Base-by-base conservation (phyloP, 352 stramenopile species). In the Pythium apleroticum region DNA sequence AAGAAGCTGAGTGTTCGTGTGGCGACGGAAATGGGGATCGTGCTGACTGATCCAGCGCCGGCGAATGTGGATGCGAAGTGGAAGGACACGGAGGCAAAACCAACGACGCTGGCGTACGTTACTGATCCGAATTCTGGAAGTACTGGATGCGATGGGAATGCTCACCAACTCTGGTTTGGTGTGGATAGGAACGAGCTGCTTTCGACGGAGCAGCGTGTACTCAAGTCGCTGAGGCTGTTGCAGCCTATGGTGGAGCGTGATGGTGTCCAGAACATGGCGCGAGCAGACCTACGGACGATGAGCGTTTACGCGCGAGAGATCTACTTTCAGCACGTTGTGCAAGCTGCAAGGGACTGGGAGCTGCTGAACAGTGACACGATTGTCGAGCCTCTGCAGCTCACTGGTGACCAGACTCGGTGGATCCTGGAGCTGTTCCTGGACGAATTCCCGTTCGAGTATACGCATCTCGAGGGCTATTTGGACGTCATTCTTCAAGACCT, bases 401-500 rank as follows among this genome's bases (percentile, higher is more conserved):
- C 50, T 4, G 19, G 24, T 4, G 60, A 54, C 2, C 50, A 60
- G 19, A n/a, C n/a, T 1, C 62, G 41, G 61, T 52, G 39, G 52
- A 35, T 62, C 10, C 43, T 62, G 3, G 41, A 76, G 33, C 43
- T 77, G 35, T 85, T 83, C 57, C 48, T 85, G 45, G 74, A 81
- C 22, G 61, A 71, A 27, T 74, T 70, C 24, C 45, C 64, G 20
- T 82, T 82, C 46, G 72, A 81, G 28, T 81, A 69, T 53, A 62
- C 73, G 2, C 60, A 78, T 43, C 57, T 85, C 4, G 61, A 71
- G 37, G 72, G 65, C 30, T 72, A 65, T 60, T 9, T 74, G 27
- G 74, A 76, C 27, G 20, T 80, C 25, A 72, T 86, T 22, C 41
- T 81, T 35, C 69, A 77, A 60, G 77, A 86, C 54, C 43, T 84